Evolutionary conservation across 768 basidiomycete species (phyloP).

Genomic region (Paxillus ammoniavirescens): DNA sequence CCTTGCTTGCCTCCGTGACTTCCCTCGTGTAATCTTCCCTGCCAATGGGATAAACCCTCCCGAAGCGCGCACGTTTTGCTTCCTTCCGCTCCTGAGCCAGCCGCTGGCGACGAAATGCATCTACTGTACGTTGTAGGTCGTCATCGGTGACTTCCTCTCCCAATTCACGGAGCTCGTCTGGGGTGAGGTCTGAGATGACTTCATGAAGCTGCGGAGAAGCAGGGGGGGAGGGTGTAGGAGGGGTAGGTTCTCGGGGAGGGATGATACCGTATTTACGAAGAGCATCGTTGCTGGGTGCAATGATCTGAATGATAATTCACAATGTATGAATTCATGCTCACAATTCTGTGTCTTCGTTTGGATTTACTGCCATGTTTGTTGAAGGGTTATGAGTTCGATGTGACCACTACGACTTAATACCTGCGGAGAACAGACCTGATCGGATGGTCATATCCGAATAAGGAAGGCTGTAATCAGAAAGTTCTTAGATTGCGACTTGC

Average conservation of each 20-base stretch:
- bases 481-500: constrained; percentile 3
- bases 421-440: neutral
- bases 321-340: constrained; percentile 37
- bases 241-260: constrained; percentile 67
- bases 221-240: constrained; percentile 79
- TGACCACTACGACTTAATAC: too few relatives aligned
- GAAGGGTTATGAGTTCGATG: constrained; percentile 6
- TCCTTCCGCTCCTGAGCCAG: constrained; percentile 59
- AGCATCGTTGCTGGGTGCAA: constrained; percentile 76
- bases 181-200: constrained; percentile 60
- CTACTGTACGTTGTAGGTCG: constrained; percentile 72
- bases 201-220: constrained; percentile 71
- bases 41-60: constrained; percentile 82
- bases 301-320: neutral
- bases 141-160: constrained; percentile 74
- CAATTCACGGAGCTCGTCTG: constrained; percentile 63
- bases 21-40: constrained; percentile 94
- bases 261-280: constrained; percentile 91
- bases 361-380: constrained; percentile 61
- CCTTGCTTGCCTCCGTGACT: constrained; percentile 88
- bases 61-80: constrained; percentile 69
- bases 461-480: constrained; percentile 32
- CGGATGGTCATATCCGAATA: constrained; percentile 6
- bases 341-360: constrained; percentile 97
- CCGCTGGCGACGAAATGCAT: constrained; percentile 61